Evolutionary conservation across 208 protist genomes (phyloP), one percentile per base, ranked within the genome.

Genomic region (Crithidia expoeki): DNA sequence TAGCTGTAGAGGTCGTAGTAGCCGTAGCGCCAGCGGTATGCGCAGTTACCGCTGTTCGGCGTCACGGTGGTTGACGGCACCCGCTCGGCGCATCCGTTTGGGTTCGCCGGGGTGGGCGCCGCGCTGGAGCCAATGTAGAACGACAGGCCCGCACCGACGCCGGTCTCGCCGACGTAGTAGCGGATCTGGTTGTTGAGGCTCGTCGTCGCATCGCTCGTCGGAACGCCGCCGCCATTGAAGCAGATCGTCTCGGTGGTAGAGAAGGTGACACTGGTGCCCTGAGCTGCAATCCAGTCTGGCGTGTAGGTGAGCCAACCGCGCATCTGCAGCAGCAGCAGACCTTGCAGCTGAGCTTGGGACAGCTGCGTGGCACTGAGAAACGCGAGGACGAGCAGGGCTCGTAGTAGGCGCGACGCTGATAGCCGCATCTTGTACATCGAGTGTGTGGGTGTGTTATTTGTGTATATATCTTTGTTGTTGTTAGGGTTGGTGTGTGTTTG

Each of bases 11-110:
- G 40, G 53, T 84, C 80, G 70, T 80, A 84, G 66, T 71, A 83
- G 27, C 84, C 84, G 49, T 79, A 79, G 33, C 61, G 55, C 69
- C 67, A 89, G 68, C 84, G 84, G 79, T 86, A 89, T 33, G 46
- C 56, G 40, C 84, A 89, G 51, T 66, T 72, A 11, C 25, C 64
- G 44, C 80, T 79, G 68, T 57, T 84, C 49, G 27, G 33, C 28
- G 46, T 6, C 9, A 27, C 25, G 27, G 49, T 44, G 1, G 32
- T 33, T 7, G 32, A 47, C 4, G 47, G 33, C 17, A 47, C 17
- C 4, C 4, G 53, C 6, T 69, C 44, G 2, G 16, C 30, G 65
- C 80, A 85, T 2, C 2, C 16, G 68, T 64, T 79, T 19, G 25
- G 19, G 32, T 53, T 44, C 4, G 23, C 10, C 23, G 53, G 28